phyloP scores from a whole-genome alignment of 495 filamentous ascomycete species.

The Penicillium lividum region DNA sequence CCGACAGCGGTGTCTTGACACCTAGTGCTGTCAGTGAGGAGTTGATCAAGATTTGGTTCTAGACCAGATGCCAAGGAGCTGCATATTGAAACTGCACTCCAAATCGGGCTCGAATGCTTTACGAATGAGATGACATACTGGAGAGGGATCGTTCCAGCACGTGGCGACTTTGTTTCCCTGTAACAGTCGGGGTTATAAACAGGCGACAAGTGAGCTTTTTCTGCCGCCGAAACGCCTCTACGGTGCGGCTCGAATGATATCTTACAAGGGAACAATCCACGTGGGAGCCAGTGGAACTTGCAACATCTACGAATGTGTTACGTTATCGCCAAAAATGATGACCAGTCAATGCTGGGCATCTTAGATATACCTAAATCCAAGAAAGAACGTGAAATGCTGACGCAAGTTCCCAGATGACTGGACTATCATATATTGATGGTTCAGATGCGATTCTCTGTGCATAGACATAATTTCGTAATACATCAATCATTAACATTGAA shows the following conservation, averaged over 20 bases:
- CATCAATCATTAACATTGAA: neutral
- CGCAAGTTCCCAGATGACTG: neutral
- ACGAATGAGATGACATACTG: conserved; percentile 4
- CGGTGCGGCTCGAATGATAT: neutral
- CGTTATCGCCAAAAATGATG: neutral
- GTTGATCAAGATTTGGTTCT: conserved; percentile 78
- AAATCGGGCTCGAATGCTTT: neutral
- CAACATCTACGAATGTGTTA: conserved; percentile 2
- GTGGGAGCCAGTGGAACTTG: neutral
- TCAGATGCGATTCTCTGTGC: neutral
- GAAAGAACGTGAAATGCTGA: neutral
- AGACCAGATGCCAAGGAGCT: conserved; percentile 24
- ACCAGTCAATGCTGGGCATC: neutral
- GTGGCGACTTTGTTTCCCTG: neutral
- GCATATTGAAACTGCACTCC: conserved; percentile 1
- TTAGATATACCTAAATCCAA: neutral
- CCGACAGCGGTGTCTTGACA: conserved; percentile 71
- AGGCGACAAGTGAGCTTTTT: neutral
- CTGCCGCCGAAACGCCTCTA: neutral
- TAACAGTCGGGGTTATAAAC: neutral
- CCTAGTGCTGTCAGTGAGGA: conserved; percentile 78
- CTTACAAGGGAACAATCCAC: neutral
- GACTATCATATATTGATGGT: neutral
- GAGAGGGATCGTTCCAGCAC: neutral
- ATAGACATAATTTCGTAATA: neutral